phyloP scores from a whole-genome alignment of 2,329 filamentous ascomycete genomes.

The Phyllosticta citribraziliensis region DNA sequence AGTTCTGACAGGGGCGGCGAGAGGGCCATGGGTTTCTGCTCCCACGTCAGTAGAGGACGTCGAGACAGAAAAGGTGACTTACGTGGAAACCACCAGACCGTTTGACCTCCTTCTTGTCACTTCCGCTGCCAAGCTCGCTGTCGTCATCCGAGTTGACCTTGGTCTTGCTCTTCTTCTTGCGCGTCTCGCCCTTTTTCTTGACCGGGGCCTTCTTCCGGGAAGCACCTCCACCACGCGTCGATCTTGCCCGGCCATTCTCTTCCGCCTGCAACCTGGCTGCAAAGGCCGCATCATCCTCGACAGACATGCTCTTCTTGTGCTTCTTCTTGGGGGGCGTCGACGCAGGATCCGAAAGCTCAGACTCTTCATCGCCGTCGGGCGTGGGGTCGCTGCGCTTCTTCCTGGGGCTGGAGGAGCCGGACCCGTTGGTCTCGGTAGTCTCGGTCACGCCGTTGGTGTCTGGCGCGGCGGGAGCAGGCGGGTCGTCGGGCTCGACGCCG shows the following conservation, averaged over 20 bases:
- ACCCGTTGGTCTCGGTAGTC: conserved; percentile 18
- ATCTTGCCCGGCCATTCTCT: conserved; percentile 67
- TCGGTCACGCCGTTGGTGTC: conserved; percentile 15
- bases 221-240: conserved; percentile 61
- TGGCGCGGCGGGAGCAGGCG: conserved; percentile 27
- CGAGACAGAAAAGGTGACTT: conserved; percentile 23
- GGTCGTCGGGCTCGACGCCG: conserved; percentile 17
- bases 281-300: conserved; percentile 75
- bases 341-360: conserved; percentile 32
- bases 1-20: conserved; percentile 60
- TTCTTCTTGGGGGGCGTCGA: conserved; percentile 38
- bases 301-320: conserved; percentile 58
- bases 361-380: conserved; percentile 21
- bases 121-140: conserved; percentile 53
- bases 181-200: conserved; percentile 53
- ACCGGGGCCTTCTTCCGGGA: conserved; percentile 44
- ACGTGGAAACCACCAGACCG: conserved; percentile 87
- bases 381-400: conserved; percentile 34
- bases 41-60: neutral
- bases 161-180: conserved; percentile 63
- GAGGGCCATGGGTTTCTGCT: conserved; percentile 62
- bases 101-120: conserved; percentile 55
- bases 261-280: conserved; percentile 86
- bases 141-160: conserved; percentile 72
- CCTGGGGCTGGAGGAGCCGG: conserved; percentile 5